Conservation (phyloP, 257 asterid genomes). For the Petrea volubilis region DNA sequence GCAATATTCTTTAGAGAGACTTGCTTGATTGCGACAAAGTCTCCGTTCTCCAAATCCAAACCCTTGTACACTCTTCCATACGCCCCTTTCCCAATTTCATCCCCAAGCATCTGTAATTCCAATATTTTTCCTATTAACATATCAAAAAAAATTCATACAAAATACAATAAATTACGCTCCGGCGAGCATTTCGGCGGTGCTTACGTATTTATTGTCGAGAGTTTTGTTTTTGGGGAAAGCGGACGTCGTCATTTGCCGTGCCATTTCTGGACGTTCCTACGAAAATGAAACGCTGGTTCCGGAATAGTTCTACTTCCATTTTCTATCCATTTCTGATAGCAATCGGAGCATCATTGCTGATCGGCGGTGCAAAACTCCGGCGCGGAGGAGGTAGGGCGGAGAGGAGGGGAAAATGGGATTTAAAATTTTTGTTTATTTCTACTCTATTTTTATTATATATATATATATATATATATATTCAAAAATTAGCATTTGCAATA, state of each 20-base stretch:
- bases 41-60: conserved; percentile 77
- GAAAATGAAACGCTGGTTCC: conserved; percentile 1
- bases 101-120: conserved; percentile 65
- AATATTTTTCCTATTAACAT: not conserved
- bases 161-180: not conserved
- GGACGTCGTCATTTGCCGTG: conserved; percentile 29
- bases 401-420: not conserved
- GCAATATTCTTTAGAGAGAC: conserved; percentile 70
- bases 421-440: not conserved
- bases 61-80: conserved; percentile 79
- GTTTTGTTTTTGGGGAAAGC: conserved; percentile 29
- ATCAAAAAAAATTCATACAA: not conserved
- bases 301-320: conserved; percentile 1
- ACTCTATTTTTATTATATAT: not conserved
- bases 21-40: conserved; percentile 77
- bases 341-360: not conserved
- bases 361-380: conserved; percentile 11
- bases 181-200: not conserved
- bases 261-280: conserved; percentile 1
- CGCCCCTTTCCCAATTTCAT: conserved; percentile 82
- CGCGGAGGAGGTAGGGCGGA: not conserved
- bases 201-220: conserved; percentile 28
- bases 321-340: not conserved
- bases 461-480: no score
- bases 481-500: no score